Base-by-base conservation (phyloP, 164 flowering plant species). In the Vitis amurensis region DNA sequence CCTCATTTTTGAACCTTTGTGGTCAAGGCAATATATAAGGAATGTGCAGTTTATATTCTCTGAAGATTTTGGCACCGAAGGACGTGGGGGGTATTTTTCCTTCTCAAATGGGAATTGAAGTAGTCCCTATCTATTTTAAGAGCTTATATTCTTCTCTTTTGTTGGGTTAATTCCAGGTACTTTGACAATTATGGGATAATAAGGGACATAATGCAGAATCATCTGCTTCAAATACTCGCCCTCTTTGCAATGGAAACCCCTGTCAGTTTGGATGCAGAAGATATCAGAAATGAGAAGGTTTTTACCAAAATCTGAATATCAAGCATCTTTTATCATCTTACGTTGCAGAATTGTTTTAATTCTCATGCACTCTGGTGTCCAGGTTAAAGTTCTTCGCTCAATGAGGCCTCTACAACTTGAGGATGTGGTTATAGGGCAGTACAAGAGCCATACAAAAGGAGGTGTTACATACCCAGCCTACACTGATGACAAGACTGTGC, bases 171-270 rank as follows among this genome's bases (percentile, higher is more conserved):
- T 27, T 70, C 9, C 80, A 93, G 98, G 80, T 94, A 94, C 76
- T 94, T 94, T 55, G 97, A 94, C 69, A 76, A 84, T 69, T 94
- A 89, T 74, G 97, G 98, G 29, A 94, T 94, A 55, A 88, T 94
- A 65, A 79, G 98, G 79, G 98, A 94, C 70, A 94, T 94, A 53
- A 94, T 94, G 98, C 98, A 94, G 76, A 94, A 94, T 67, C 98
- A 94, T 84, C 81, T 94, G 71, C 91, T 94, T 65, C 97, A 94
- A 73, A 92, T 94, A 74, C 77, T 94, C 44, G 93, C 99, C 23
- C 84, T 94, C 52, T 94, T 94, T 83, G 97, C 98, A 68, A 94
- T 94, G 98, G 98, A 94, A 83, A 94, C 98, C 10, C 98, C 97
- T 50, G 98, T 92, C 63, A 91, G 95, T 66, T 84, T 91, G 82